Conservation (phyloP, 768 basidiomycete species). For the Butyriboletus loyo region DNA sequence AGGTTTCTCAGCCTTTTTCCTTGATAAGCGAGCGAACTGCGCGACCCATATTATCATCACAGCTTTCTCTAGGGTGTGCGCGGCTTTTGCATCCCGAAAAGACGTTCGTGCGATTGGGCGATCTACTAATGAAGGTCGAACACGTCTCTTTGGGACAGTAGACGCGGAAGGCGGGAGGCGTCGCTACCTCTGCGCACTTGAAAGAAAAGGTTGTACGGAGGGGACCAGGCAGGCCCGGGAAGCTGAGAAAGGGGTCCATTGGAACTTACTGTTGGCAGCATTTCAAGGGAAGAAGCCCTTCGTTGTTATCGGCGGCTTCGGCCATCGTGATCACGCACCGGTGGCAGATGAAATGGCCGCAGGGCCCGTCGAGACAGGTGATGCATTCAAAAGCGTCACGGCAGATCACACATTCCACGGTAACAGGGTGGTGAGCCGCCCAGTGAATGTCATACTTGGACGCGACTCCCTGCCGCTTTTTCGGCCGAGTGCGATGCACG, state of each 20-base stretch:
- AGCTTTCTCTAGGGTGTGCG: conserved; percentile 40
- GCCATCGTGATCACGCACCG: conserved; percentile 43
- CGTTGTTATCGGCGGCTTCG: conserved; percentile 42
- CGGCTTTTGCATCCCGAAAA: conserved; percentile 49
- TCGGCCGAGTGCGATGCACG: too few relatives aligned
- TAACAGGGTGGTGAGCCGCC: conserved; percentile 2
- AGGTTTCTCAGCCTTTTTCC: conserved; percentile 54
- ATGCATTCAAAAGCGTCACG: conserved; percentile 26
- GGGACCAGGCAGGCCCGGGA: conserved; percentile 31
- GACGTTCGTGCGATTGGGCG: conserved; percentile 29
- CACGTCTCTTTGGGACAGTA: conserved; percentile 49
- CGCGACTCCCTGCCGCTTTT: not conserved
- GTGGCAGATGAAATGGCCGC: conserved; percentile 48
- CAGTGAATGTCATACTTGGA: not conserved
- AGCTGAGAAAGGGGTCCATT: conserved; percentile 23
- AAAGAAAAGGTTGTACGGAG: conserved; percentile 34
- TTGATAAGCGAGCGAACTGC: conserved; percentile 46
- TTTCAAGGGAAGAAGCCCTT: conserved; percentile 49
- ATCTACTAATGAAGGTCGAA: conserved; percentile 49
- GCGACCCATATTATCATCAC: conserved; percentile 40
- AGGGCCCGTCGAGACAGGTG: conserved; percentile 36
- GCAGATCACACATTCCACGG: conserved; percentile 40
- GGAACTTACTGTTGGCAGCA: conserved; percentile 46
- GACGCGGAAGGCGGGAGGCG: conserved; percentile 41
- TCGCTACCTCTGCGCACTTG: conserved; percentile 48